These are phyloP conservation scores for Arctium minus DNA, from an alignment of 129 eudicot genomes.

Conservation along the genomic window DNA sequence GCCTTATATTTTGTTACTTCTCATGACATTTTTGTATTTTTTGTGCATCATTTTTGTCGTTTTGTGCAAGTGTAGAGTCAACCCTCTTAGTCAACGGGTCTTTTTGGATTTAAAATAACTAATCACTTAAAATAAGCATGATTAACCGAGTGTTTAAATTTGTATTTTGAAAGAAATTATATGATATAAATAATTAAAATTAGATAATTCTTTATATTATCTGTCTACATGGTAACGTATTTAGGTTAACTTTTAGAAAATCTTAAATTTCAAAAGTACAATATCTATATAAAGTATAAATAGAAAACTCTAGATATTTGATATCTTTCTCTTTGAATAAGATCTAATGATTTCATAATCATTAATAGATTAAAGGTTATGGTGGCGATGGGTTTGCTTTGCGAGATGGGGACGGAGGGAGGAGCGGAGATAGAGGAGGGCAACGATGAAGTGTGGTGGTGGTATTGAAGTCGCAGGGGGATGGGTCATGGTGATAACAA, in stretches of 20 bases:
- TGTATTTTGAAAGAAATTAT: neutral
- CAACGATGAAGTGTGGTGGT: too few species aligned
- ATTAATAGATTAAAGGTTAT: too few species aligned
- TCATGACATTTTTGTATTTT: neutral
- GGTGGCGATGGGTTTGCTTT: too few species aligned
- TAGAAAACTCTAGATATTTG: too few species aligned
- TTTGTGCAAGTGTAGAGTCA: neutral
- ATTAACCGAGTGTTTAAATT: neutral
- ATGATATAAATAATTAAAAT: neutral
- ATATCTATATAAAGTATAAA: too few species aligned
- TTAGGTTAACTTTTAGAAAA: too few species aligned
- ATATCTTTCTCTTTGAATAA: too few species aligned
- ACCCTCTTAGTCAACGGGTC: neutral
- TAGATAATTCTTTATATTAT: neutral
- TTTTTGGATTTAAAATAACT: slow-evolving; percentile 4
- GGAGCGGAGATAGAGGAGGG: too few species aligned
- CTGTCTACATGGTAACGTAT: neutral
- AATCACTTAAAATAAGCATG: neutral
- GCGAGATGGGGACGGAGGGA: too few species aligned
- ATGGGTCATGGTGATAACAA: too few species aligned
- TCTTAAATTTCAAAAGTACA: neutral
- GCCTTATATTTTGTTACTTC: neutral
- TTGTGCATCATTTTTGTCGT: neutral
- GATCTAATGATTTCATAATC: neutral
- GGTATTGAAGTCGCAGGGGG: too few species aligned